A percentile compares a stretch with the other conserved stretches of the same genome.
These are phyloP conservation scores for Heimioporus sp. DNA, from an alignment of 768 basidiomycete genomes.

Conservation along the genomic window DNA sequence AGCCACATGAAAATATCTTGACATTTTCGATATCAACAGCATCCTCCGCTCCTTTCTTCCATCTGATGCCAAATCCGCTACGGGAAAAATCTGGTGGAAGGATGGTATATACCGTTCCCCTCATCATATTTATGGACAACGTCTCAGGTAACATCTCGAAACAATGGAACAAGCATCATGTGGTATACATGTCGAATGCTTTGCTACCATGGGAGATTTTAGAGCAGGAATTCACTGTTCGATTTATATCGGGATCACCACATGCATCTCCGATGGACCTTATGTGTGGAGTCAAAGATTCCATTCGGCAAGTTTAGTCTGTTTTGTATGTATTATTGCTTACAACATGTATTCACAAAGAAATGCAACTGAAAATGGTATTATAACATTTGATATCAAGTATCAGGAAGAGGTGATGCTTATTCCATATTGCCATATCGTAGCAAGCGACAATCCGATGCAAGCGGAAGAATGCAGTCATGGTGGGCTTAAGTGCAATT, in stretches of 20 bases:
- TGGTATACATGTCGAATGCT: slow-evolving; percentile 33
- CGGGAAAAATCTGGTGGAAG: slow-evolving; percentile 12
- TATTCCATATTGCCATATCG: slow-evolving; percentile 19
- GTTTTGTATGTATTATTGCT: neutral
- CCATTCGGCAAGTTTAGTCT: slow-evolving; percentile 18
- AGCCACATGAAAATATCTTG: neutral
- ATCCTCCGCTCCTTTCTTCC: neutral
- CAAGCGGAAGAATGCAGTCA: slow-evolving; percentile 36
- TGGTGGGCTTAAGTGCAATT: slow-evolving; percentile 31
- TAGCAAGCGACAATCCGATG: slow-evolving; percentile 36
- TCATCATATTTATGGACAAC: slow-evolving; percentile 36
- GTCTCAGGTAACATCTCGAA: slow-evolving; percentile 35
- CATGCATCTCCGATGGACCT: slow-evolving; percentile 35
- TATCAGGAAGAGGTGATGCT: slow-evolving; percentile 21
- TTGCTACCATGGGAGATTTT: slow-evolving; percentile 27
- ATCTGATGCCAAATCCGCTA: slow-evolving; percentile 23
- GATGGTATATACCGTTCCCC: slow-evolving; percentile 19
- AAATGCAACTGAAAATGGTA: slow-evolving; percentile 2
- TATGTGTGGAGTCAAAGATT: slow-evolving; percentile 29
- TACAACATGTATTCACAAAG: neutral
- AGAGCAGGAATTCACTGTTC: slow-evolving; percentile 30
- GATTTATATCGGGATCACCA: slow-evolving; percentile 32
- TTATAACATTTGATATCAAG: slow-evolving; percentile 25
- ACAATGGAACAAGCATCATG: slow-evolving; percentile 38
- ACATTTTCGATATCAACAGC: neutral